A percentile compares a stretch with the other conserved stretches of the same genome.
These are phyloP conservation scores for Neopestalotiopsis sp. DNA, from an alignment of 2,329 filamentous ascomycete genomes.

Conservation along the genomic window DNA sequence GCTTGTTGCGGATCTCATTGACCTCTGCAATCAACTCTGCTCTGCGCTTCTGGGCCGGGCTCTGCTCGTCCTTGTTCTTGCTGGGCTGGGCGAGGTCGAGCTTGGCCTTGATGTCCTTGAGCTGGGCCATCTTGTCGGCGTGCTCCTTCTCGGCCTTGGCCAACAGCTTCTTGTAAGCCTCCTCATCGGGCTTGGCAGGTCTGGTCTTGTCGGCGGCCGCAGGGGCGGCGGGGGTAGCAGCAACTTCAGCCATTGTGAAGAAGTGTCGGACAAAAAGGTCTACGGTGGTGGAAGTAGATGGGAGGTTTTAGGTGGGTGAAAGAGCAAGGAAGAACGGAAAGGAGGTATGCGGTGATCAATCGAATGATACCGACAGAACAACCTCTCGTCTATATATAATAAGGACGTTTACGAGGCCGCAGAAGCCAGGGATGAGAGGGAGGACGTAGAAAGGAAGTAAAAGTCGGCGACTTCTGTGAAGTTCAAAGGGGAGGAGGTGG, in stretches of 20 bases:
- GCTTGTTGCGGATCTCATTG: conserved; percentile 84
- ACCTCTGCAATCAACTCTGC: conserved; percentile 84
- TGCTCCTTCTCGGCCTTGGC: conserved; percentile 88
- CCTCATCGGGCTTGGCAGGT: conserved; percentile 88
- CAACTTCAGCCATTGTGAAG: conserved; percentile 53
- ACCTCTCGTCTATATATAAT: conserved; percentile 1
- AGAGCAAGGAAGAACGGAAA: conserved; percentile 12
- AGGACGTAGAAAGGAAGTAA: not conserved
- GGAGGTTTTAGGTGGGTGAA: conserved; percentile 12
- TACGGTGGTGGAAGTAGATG: not conserved
- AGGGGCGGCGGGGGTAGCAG: conserved; percentile 50
- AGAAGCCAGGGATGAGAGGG: conserved; percentile 7
- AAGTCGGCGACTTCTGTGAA: not conserved
- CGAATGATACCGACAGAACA: conserved; percentile 21
- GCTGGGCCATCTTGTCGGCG: conserved; percentile 71
- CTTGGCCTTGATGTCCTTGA: conserved; percentile 83
- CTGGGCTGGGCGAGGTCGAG: conserved; percentile 80
- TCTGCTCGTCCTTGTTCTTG: conserved; percentile 78
- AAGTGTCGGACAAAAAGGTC: not conserved
- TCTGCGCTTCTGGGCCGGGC: conserved; percentile 80
- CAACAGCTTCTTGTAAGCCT: conserved; percentile 79
- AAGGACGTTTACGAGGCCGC: not conserved
- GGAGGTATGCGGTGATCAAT: conserved; percentile 22
- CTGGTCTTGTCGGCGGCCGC: conserved; percentile 57
- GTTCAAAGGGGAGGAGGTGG: conserved; percentile 5